phyloP scores from a whole-genome alignment of 108 stramenopile species.

The Nitzschia sp. region DNA sequence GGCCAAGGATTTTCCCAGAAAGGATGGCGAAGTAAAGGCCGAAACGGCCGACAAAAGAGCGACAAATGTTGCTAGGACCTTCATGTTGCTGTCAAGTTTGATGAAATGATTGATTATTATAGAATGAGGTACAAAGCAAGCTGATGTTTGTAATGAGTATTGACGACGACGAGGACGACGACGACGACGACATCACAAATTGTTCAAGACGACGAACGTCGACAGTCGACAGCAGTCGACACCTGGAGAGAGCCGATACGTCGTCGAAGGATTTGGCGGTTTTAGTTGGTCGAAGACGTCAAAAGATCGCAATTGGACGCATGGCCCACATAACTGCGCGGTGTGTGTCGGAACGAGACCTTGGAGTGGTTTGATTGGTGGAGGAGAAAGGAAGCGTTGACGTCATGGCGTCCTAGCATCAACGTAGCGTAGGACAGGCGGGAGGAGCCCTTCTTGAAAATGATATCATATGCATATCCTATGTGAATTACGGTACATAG shows the following conservation, averaged over 20 bases:
- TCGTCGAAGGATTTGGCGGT: conserved; percentile 7
- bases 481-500: too few species aligned
- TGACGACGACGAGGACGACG: too few species aligned
- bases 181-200: too few species aligned
- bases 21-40: conserved; percentile 16
- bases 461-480: too few species aligned
- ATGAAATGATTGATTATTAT: not conserved
- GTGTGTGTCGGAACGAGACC: not conserved
- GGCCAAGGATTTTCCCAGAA: conserved; percentile 4
- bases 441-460: too few species aligned
- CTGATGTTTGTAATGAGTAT: not conserved
- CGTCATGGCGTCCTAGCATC: too few species aligned
- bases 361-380: not conserved
- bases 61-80: conserved; percentile 7
- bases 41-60: conserved; percentile 10
- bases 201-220: too few species aligned
- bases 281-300: not conserved
- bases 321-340: too few species aligned
- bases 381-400: not conserved
- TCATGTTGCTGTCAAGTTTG: conserved; percentile 3
- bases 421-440: too few species aligned
- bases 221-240: not conserved
- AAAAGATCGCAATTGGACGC: too few species aligned
- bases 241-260: conserved; percentile 3
- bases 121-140: not conserved